phyloP scores from a whole-genome alignment of 2,329 filamentous ascomycete genomes.

The Ascochyta pisi region DNA sequence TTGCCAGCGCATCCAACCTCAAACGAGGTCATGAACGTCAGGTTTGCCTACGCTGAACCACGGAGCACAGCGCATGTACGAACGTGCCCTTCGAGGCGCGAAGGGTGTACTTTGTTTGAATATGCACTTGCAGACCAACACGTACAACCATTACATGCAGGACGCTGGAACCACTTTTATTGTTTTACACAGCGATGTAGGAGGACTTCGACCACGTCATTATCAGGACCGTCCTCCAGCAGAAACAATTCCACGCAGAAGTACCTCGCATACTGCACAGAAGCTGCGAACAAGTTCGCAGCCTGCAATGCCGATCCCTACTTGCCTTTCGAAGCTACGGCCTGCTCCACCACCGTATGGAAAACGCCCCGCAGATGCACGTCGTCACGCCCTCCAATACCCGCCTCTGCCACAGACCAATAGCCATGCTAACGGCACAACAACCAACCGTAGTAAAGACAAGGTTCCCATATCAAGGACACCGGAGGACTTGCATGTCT shows the following conservation, averaged over 20 bases:
- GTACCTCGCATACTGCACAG: conserved; percentile 1
- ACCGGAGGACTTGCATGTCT: conserved; percentile 26
- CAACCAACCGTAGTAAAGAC: not conserved
- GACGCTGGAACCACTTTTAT: not conserved
- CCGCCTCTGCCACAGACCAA: conserved; percentile 6
- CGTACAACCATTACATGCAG: not conserved
- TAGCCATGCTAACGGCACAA: conserved; percentile 6
- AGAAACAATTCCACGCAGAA: not conserved
- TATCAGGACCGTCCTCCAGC: not conserved
- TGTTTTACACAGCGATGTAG: not conserved
- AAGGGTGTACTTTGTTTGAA: not conserved
- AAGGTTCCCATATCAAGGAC: conserved; percentile 10
- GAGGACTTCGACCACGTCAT: not conserved
- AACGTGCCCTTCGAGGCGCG: not conserved
- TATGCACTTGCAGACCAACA: not conserved
- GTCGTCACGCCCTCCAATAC: conserved; percentile 16
- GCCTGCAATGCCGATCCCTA: conserved; percentile 19
- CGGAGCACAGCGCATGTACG: conserved; percentile 8
- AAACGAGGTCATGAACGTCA: not conserved
- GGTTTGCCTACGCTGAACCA: conserved; percentile 1
- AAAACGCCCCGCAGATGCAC: conserved; percentile 14
- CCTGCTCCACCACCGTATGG: not conserved
- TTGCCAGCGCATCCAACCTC: conserved; percentile 4
- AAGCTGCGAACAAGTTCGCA: conserved; percentile 25
- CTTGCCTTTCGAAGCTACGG: conserved; percentile 11